A percentile compares a stretch with the other conserved stretches of the same genome.
Conservation (phyloP, 371 early-diverging fungal species). For the Entomophthora muscae region DNA sequence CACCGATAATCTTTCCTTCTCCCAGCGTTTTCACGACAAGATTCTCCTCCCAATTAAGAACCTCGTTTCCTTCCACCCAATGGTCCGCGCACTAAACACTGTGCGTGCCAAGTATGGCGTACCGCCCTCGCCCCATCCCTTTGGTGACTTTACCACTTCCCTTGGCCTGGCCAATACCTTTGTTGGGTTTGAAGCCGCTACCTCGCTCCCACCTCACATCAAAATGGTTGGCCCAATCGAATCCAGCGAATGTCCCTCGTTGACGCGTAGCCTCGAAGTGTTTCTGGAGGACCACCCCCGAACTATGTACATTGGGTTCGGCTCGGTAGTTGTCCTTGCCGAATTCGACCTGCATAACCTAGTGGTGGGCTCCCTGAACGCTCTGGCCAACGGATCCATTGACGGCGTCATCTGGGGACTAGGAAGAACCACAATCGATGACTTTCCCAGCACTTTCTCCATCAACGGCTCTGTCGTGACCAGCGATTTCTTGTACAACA, state of each 20-base stretch:
- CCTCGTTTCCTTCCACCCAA: too few relatives aligned
- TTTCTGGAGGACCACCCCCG: neutral
- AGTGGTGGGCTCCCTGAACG: neutral
- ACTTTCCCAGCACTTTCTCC: too few relatives aligned
- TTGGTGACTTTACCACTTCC: too few relatives aligned
- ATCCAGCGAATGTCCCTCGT: neutral
- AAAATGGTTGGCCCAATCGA: neutral
- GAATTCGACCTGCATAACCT: neutral
- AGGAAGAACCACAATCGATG: neutral
- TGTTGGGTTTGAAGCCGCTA: neutral
- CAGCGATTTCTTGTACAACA: too few relatives aligned
- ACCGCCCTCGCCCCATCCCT: too few relatives aligned
- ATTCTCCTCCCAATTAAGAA: too few relatives aligned
- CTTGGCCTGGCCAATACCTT: slow-evolving; percentile 1
- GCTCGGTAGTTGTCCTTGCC: neutral
- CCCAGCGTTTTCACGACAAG: too few relatives aligned
- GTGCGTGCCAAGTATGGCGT: too few relatives aligned
- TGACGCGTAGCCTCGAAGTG: neutral
- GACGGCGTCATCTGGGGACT: slow-evolving; percentile 5
- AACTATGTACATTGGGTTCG: neutral
- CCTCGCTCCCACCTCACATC: neutral
- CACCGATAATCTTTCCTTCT: too few relatives aligned
- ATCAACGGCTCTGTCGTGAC: too few relatives aligned
- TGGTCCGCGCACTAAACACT: too few relatives aligned
- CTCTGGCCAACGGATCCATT: neutral